These are phyloP conservation scores for Boletellus ananiceps DNA, from an alignment of 768 basidiomycete genomes.

Conservation along the genomic window DNA sequence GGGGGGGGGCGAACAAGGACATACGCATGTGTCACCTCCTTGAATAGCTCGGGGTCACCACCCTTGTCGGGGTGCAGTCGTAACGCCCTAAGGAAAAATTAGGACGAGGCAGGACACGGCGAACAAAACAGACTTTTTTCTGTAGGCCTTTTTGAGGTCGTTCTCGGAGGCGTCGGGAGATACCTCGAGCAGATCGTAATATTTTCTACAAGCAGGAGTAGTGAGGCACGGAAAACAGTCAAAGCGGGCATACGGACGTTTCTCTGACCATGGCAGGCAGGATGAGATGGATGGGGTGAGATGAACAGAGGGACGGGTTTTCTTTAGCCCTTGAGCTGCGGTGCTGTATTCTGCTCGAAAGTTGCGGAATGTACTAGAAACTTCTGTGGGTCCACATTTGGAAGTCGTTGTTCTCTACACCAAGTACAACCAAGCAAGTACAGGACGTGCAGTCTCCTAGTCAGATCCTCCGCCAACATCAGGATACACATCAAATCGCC, in stretches of 20 bases:
- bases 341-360: constrained; percentile 26
- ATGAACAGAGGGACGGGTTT: constrained; percentile 10
- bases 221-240: background rate
- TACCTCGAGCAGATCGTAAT: constrained; percentile 90
- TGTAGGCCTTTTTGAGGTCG: constrained; percentile 94
- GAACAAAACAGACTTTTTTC: constrained; percentile 64
- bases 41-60: constrained; percentile 95
- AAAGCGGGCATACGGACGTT: constrained; percentile 38
- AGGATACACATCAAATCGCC: constrained; percentile 89
- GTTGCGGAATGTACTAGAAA: constrained; percentile 33
- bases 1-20: constrained; percentile 29
- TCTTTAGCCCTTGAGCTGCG: constrained; percentile 18
- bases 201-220: constrained; percentile 53
- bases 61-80: constrained; percentile 91
- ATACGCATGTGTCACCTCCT: constrained; percentile 93
- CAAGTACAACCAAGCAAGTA: background rate
- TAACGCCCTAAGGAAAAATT: constrained; percentile 53
- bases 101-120: constrained; percentile 1
- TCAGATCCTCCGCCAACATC: constrained; percentile 48
- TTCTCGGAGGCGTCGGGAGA: constrained; percentile 69
- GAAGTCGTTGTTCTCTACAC: background rate
- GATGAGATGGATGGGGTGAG: constrained; percentile 10
- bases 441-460: background rate
- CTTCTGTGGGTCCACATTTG: constrained; percentile 23
- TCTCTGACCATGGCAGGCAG: constrained; percentile 58